These are phyloP conservation scores for Bondarzewia mesenterica DNA, from an alignment of 1,284 basidiomycete genomes.

Conservation along the genomic window DNA sequence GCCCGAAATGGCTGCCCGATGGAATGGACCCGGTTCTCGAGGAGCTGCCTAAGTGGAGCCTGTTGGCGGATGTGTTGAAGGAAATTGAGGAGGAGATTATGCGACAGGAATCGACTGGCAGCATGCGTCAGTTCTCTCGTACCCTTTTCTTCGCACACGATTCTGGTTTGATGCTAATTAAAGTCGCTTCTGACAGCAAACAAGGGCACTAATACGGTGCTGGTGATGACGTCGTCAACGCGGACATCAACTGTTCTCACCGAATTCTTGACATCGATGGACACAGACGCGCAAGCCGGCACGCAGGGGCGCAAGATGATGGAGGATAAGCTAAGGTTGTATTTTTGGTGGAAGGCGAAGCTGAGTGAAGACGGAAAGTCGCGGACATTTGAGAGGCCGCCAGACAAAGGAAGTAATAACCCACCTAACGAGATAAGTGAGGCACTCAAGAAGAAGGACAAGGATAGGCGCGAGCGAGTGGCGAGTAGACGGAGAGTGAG, in stretches of 20 bases:
- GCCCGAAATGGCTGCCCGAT: conserved; percentile 62
- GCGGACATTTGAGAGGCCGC: conserved; percentile 14
- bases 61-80: conserved; percentile 79
- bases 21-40: conserved; percentile 86
- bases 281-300: conserved; percentile 48
- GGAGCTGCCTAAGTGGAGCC: conserved; percentile 91
- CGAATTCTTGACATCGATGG: conserved; percentile 70
- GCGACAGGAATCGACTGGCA: conserved; percentile 41
- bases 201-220: conserved; percentile 68
- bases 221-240: conserved; percentile 86
- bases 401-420: conserved; percentile 8
- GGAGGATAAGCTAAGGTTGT: conserved; percentile 60
- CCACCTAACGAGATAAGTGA: conserved; percentile 40
- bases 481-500: conserved; percentile 54
- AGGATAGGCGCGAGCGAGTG: conserved; percentile 42
- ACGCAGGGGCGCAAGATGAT: conserved; percentile 70
- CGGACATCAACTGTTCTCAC: conserved; percentile 68
- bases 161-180: conserved; percentile 1
- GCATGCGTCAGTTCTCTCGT: conserved; percentile 15
- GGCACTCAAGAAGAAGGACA: conserved; percentile 71
- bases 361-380: conserved; percentile 33
- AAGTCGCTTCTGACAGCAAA: conserved; percentile 33
- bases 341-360: conserved; percentile 79
- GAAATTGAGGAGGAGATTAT: conserved; percentile 91
- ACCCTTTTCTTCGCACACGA: background rate